These are phyloP conservation scores for Ambrosia artemisiifolia DNA, from an alignment of 129 eudicot species.

Conservation along the genomic window DNA sequence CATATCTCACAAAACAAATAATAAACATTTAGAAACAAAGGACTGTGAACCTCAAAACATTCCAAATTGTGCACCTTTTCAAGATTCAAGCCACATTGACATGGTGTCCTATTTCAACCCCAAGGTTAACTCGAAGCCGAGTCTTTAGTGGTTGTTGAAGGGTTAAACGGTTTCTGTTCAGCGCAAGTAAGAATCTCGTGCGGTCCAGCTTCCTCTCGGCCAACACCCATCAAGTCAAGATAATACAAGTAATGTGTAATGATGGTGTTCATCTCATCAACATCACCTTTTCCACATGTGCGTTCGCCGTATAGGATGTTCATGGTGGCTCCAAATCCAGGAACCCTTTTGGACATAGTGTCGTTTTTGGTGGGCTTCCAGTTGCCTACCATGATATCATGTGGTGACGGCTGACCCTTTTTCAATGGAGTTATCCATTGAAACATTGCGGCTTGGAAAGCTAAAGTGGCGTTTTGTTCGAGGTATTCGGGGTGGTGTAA, in stretches of 20 bases:
- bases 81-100: slow-evolving; percentile 19
- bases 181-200: slow-evolving; percentile 71
- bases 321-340: slow-evolving; percentile 91
- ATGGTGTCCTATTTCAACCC: not conserved
- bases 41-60: slow-evolving; percentile 23
- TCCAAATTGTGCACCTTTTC: slow-evolving; percentile 26
- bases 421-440: slow-evolving; percentile 81
- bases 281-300: slow-evolving; percentile 79
- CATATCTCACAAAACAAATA: slow-evolving; percentile 32
- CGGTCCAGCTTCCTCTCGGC: slow-evolving; percentile 74
- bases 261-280: slow-evolving; percentile 69
- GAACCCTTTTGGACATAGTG: slow-evolving; percentile 57
- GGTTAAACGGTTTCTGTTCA: slow-evolving; percentile 69
- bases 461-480: slow-evolving; percentile 93
- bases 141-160: slow-evolving; percentile 26
- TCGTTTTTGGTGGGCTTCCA: slow-evolving; percentile 92
- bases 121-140: slow-evolving; percentile 46
- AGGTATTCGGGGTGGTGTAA: slow-evolving; percentile 89
- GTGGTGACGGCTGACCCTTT: slow-evolving; percentile 78
- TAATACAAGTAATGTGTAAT: slow-evolving; percentile 77
- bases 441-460: slow-evolving; percentile 91
- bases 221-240: slow-evolving; percentile 85
- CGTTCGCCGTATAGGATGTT: slow-evolving; percentile 76
- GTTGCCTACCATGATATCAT: slow-evolving; percentile 74
- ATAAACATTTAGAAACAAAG: slow-evolving; percentile 33